Evolutionary conservation across 2,329 filamentous ascomycete genomes (phyloP), one percentile per base, ranked within the genome.

Genomic region (Aquanectria penicillioides): DNA sequence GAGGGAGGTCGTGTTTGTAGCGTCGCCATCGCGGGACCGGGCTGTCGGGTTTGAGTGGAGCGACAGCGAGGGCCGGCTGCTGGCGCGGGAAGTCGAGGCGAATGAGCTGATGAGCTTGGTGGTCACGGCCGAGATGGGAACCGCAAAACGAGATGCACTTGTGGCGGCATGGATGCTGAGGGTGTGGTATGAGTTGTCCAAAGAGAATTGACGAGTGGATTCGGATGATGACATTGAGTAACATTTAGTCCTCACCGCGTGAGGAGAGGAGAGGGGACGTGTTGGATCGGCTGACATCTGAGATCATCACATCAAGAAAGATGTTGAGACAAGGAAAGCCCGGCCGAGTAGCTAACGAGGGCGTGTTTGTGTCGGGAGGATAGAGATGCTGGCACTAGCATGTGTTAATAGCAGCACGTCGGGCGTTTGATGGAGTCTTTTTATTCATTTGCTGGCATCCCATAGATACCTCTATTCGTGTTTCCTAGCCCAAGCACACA

Each of bases 131-230:
- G 68, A 73, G 62, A 69, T 77, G 70, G 61, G 61, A 15, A 50
- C 51, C 5, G 62, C 62, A 8, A 47, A 62, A 57, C 64, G 75
- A 4, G 75, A 78, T 48, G 75, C 72, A 5, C 69, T 78, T 17
- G 74, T 74, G 8, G 65, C 69, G 4, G 72, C 74, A 8, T 77
- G 75, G 76, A 67, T 76, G 47, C 40, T 74, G 43, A 69, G 73
- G 43, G 49, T 74, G 20, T 78, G 75, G 75, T 69, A 68, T 43
- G 69, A 71, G n/a, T 31, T 73, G 26, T 68, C 73, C 4, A 64
- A 62, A 17, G 65, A 57, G 7, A 63, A 89, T 23, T 57, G 48
- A 17, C 36, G 57, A 29, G 47, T 49, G 5, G 62, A 58, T 11
- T 57, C 33, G 46, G 54, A 52, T 63, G 37, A 65, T 49, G 52